These are phyloP conservation scores for Helotiales sp. DNA, from an alignment of 2,329 filamentous ascomycete species.

Conservation along the genomic window DNA sequence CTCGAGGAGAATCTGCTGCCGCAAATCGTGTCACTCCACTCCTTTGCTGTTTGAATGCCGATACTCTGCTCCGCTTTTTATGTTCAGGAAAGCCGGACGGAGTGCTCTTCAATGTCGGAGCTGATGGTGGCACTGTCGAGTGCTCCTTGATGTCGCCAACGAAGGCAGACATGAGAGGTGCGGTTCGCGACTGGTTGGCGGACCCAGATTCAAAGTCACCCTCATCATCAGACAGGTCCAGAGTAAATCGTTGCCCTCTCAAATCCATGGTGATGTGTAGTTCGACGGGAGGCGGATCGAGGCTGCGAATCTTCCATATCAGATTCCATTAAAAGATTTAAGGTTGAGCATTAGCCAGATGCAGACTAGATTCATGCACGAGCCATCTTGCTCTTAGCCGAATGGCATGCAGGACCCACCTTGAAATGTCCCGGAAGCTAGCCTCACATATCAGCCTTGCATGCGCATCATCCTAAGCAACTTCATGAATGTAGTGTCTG, in stretches of 20 bases:
- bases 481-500: too few relatives aligned
- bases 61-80: conserved; percentile 72
- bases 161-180: conserved; percentile 42
- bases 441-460: not conserved
- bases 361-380: not conserved
- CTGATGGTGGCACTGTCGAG: conserved; percentile 61
- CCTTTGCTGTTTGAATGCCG: conserved; percentile 76
- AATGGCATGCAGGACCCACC: not conserved
- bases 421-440: not conserved
- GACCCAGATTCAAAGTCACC: conserved; percentile 39
- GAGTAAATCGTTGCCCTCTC: conserved; percentile 59
- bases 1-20: conserved; percentile 18
- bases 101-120: conserved; percentile 57
- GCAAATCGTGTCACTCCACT: conserved; percentile 12
- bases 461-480: not conserved
- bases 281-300: not conserved
- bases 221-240: conserved; percentile 58
- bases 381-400: not conserved
- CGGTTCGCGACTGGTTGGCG: conserved; percentile 27
- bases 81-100: conserved; percentile 83
- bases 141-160: conserved; percentile 80
- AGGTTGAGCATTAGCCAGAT: not conserved
- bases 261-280: conserved; percentile 44
- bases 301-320: too few relatives aligned
- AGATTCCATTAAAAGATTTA: not conserved